A percentile compares a stretch with the other conserved stretches of the same genome.
These are phyloP conservation scores for Phenoliferia sp. DNA, from an alignment of 1,284 basidiomycete genomes.

Conservation along the genomic window DNA sequence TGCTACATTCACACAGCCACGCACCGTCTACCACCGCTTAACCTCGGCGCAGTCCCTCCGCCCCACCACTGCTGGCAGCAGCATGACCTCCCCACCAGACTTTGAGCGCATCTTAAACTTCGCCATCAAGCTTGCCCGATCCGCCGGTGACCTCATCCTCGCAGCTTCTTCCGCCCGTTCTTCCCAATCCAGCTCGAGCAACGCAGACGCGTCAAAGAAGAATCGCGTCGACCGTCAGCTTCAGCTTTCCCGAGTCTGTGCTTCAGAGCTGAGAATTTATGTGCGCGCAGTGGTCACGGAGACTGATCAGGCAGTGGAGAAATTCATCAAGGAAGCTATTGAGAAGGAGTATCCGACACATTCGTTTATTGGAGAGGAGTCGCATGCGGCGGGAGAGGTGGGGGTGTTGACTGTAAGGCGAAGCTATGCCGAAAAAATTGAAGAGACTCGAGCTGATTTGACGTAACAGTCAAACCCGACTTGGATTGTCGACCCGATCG, in stretches of 20 bases:
- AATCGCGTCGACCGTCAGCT: constrained; percentile 52
- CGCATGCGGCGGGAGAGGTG: constrained; percentile 68
- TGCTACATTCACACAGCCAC: neutral
- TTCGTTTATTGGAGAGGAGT: constrained; percentile 71
- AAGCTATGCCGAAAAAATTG: neutral
- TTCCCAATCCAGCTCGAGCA: constrained; percentile 59
- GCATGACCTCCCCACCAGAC: neutral
- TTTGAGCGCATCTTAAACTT: constrained; percentile 46
- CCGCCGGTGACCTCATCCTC: constrained; percentile 48
- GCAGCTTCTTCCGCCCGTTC: constrained; percentile 46
- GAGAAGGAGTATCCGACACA: constrained; percentile 26
- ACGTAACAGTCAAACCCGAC: constrained; percentile 64
- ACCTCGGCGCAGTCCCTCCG: neutral
- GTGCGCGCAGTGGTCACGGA: constrained; percentile 71
- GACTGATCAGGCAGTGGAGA: constrained; percentile 89
- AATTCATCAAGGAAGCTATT: constrained; percentile 70
- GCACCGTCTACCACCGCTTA: neutral
- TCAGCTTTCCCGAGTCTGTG: neutral
- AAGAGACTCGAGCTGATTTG: neutral
- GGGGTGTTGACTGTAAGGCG: constrained; percentile 55
- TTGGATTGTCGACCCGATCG: constrained; percentile 85
- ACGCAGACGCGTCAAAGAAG: constrained; percentile 33
- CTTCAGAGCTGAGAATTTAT: neutral
- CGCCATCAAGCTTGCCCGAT: constrained; percentile 60
- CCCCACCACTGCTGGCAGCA: no score